Evolutionary conservation across 257 asterid genomes (phyloP), one percentile per base, ranked within the genome.

Genomic region (Vinca minor): DNA sequence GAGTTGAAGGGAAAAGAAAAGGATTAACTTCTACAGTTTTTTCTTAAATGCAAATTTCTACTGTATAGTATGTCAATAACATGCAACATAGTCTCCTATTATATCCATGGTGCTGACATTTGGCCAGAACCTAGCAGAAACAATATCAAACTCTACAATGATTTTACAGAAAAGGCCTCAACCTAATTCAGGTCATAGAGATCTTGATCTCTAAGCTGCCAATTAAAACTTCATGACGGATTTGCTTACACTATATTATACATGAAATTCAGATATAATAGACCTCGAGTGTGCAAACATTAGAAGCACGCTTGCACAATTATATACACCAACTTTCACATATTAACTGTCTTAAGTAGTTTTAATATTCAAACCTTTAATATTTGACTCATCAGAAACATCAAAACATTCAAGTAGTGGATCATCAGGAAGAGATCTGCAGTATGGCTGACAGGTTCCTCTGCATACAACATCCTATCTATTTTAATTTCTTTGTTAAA

Each of bases 391-490:
- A 68, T 73, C 71, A 9, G 77, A 64, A 46, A 79, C 77, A 50
- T 84, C 84, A 63, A 92, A 82, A 74, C 97, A 89, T 64, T 87
- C 86, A 13, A 92, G 94, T 77, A 92, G 73, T 44, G 97, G 89
- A 84, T 92, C 86, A 56, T 89, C 93, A n/a, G 97, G 95, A 78
- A 89, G 95, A 31, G 87, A 74, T 52, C 84, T 67, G 63, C 96
- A 92, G 69, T 72, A 87, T 46, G 98, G 97, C 82, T 92, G 96
- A 79, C 80, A 85, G 53, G 88, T 85, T 74, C 98, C 96, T 77
- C 97, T 89, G 80, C 82, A 74, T 31, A 63, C 48, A 47, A 28
- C 63, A 67, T 60, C 49, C 11, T 52, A 13, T 55, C 46, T 46
- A 18, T 45, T 3, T 39, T 64, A 31, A 67, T 32, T 68, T 10